These are phyloP conservation scores for Aspergillus sclerotialis DNA, from an alignment of 2,329 filamentous ascomycete species.

Conservation along the genomic window DNA sequence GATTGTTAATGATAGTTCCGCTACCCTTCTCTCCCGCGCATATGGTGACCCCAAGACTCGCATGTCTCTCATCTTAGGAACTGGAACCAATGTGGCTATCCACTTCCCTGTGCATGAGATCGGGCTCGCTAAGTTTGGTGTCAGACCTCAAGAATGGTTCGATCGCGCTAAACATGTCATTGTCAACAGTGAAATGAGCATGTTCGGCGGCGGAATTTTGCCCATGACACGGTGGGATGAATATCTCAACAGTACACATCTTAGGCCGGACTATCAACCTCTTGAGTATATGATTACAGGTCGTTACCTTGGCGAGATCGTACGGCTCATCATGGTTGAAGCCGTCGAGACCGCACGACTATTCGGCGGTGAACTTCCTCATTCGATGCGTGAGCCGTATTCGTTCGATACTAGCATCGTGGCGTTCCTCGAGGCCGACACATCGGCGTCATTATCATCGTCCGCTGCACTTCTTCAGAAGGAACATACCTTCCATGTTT, in stretches of 20 bases:
- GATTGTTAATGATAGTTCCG: conserved; percentile 59
- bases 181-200: conserved; percentile 60
- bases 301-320: conserved; percentile 58
- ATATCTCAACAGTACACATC: conserved; percentile 49
- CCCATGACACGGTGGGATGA: conserved; percentile 58
- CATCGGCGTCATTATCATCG: conserved; percentile 27
- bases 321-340: conserved; percentile 54
- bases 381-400: conserved; percentile 50
- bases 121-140: conserved; percentile 49
- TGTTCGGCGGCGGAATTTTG: conserved; percentile 54
- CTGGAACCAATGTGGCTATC: conserved; percentile 58
- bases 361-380: conserved; percentile 51
- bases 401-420: conserved; percentile 54
- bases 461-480: conserved; percentile 44
- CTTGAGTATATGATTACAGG: conserved; percentile 59
- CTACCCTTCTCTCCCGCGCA: conserved; percentile 55
- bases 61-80: conserved; percentile 58
- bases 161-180: conserved; percentile 54
- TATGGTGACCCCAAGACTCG: conserved; percentile 55
- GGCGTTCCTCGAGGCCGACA: conserved; percentile 49
- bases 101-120: conserved; percentile 52
- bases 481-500: conserved; percentile 42
- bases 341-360: conserved; percentile 50
- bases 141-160: conserved; percentile 49
- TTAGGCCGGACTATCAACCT: conserved; percentile 57